Evolutionary conservation across 2,329 filamentous ascomycete species (phyloP).

Genomic region (Graphium sp.): DNA sequence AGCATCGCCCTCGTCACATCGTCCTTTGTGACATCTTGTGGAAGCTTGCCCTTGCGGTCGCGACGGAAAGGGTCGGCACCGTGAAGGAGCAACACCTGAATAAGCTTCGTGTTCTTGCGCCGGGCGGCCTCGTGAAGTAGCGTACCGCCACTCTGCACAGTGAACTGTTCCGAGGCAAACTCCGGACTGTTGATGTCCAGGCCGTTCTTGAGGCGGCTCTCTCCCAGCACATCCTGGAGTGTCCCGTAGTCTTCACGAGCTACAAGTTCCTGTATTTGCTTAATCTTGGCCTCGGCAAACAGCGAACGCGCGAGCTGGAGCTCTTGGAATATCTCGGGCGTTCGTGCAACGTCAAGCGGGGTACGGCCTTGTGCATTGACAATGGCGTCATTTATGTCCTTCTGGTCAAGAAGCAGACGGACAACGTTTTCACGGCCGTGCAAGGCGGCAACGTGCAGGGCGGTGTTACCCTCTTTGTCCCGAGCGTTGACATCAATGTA

Average conservation of each 20-base stretch:
- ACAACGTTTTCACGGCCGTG: constrained; percentile 72
- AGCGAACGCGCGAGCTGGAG: constrained; percentile 80
- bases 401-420: constrained; percentile 65
- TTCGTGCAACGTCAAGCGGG: constrained; percentile 76
- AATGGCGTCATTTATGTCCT: constrained; percentile 74
- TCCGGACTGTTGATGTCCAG: constrained; percentile 89
- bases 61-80: constrained; percentile 91
- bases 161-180: constrained; percentile 64
- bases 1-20: constrained; percentile 76
- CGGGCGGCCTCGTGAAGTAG: constrained; percentile 85
- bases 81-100: constrained; percentile 79
- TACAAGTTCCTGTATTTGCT: constrained; percentile 69
- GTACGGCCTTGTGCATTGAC: constrained; percentile 73
- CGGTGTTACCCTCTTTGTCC: constrained; percentile 88
- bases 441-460: constrained; percentile 71
- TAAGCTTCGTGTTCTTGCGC: constrained; percentile 71
- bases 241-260: constrained; percentile 55
- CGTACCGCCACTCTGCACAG: constrained; percentile 72
- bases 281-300: constrained; percentile 74
- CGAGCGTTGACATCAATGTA: constrained; percentile 51
- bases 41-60: constrained; percentile 87
- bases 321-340: constrained; percentile 88
- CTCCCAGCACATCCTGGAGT: constrained; percentile 66
- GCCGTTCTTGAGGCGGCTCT: constrained; percentile 69
- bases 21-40: constrained; percentile 92